Evolutionary conservation across 345 rosid genomes (phyloP).

Genomic region (Passiflora organensis): DNA sequence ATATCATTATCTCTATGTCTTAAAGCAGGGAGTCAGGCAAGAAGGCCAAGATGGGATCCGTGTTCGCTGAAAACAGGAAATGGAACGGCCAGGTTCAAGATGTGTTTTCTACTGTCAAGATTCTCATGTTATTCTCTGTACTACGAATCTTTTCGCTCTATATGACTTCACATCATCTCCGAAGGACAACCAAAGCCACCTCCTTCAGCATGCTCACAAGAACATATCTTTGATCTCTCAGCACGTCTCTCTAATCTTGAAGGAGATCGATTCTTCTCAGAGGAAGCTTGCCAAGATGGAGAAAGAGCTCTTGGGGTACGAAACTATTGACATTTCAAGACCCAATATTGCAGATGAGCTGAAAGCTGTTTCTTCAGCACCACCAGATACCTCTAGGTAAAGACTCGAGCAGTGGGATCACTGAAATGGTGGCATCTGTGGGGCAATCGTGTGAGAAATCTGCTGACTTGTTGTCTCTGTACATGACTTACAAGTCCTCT

Average conservation of each 20-base stretch:
- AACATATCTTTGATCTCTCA: slow-evolving; percentile 82
- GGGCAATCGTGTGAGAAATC: slow-evolving; percentile 87
- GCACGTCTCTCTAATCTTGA: slow-evolving; percentile 70
- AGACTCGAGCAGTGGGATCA: slow-evolving; percentile 74
- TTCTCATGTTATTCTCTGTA: too few relatives aligned
- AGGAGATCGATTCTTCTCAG: slow-evolving; percentile 82
- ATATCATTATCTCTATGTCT: too few relatives aligned
- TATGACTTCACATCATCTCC: too few relatives aligned
- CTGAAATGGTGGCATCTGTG: slow-evolving; percentile 95
- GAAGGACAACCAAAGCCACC: too few relatives aligned
- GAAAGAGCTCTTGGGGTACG: slow-evolving; percentile 79
- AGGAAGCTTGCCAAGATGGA: slow-evolving; percentile 83
- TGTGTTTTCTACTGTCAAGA: too few relatives aligned
- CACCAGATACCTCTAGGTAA: slow-evolving; percentile 79
- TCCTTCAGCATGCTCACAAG: slow-evolving; percentile 26
- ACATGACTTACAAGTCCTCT: slow-evolving; percentile 64
- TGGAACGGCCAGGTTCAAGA: too few relatives aligned
- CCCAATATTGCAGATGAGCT: slow-evolving; percentile 85
- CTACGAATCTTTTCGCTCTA: too few relatives aligned
- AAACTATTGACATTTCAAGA: slow-evolving; percentile 67
- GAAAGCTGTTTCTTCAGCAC: slow-evolving; percentile 62
- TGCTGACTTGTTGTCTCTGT: slow-evolving; percentile 72
- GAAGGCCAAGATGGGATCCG: too few relatives aligned
- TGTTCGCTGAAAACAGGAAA: too few relatives aligned
- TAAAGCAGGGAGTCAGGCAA: too few relatives aligned